Evolutionary conservation across 495 filamentous ascomycete species (phyloP), one percentile per base, ranked within the genome.

Genomic region (Aspergillus cavernicola): DNA sequence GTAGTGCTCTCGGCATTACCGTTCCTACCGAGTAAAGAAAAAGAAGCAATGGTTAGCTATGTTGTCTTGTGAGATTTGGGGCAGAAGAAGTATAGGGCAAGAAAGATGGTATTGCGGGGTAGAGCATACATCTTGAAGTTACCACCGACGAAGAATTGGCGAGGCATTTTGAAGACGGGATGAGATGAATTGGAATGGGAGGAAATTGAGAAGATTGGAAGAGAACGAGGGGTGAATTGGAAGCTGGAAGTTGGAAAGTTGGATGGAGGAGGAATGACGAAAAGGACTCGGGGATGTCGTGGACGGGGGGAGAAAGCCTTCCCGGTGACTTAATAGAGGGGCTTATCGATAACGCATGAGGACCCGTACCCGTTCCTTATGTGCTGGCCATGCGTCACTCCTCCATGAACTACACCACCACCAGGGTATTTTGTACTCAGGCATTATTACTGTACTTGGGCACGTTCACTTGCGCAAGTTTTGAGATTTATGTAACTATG

Each of bases 81-180:
- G 5, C 13, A 7, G 38, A 11, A 41, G 42, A 10, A 28, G 52
- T 33, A 48, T 40, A 28, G 33, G 19, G 20, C 11, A 36, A 8
- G 19, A 33, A n/a, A 16, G 24, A 32, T 50, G 54, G 57, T 60
- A 54, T 38, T 59, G 56, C 44, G 51, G 62, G 57, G 59, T 44
- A 57, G 45, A 38, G 39, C 80, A 48, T 70, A 92, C 90, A 96
- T 96, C 80, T 98, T 98, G 81, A 97, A 97, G 84, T 97, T 98
- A 67, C 93, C 93, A 70, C 93, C 93, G 69, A 98, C 90, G 76
- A 98, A 97, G 82, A 97, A 98, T 85, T 90, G 87, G 79, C 93
- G 92, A 76, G 84, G 79, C 91, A 95, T 96, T 40, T 62, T 75
- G 70, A 53, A 47, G 48, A 20, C 5, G 33, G 22, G 41, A 23